Evolutionary conservation across 345 rosid genomes (phyloP), one percentile per base, ranked within the genome.

Genomic region (Citrus maxima): DNA sequence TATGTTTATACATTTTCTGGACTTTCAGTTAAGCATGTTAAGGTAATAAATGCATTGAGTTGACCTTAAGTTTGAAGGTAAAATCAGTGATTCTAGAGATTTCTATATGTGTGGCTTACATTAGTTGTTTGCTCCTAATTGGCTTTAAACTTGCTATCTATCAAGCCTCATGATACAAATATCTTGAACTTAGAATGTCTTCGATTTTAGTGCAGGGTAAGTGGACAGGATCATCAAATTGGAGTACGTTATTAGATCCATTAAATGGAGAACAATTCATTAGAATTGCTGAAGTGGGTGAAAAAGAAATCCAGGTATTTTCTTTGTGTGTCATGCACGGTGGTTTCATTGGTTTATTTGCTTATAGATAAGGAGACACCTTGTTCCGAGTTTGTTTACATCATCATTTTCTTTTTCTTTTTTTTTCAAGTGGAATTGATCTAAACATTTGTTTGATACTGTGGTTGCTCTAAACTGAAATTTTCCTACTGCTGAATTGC

Each of bases 251-350:
- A 73, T 42, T 94, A 76, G 98, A 96, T 89, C 99, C 99, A 84
- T 76, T 96, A 68, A 96, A 94, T 87, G 99, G 98, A 79, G 99
- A 96, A 71, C 88, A 97, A 0, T 96, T 96, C 84, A 93, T 96
- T 72, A 90, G 89, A 78, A 84, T 94, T 80, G 93, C 97, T 76
- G 97, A 96, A 63, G 89, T 96, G 8, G 92, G 89, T 77, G 94
- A 93, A 89, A 71, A 83, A 7, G 97, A 83, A 83, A 87, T 92
- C 84, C 88, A 89, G 95, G 99, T 94, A 73, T 67, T 75, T 28
- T 49, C 34, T 59, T 66, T n/a, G n/a, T 66, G 40, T 12, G 24
- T 70, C 16, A 27, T 49, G 63, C 67, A 67, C 10, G 68, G 13
- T 78, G 55, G 62, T 32, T 22, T 30, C 54, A 4, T 80, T 37